Evolutionary conservation across 1,139 yeast species (phyloP).

Genomic region (Lizanozyma gosingica): DNA sequence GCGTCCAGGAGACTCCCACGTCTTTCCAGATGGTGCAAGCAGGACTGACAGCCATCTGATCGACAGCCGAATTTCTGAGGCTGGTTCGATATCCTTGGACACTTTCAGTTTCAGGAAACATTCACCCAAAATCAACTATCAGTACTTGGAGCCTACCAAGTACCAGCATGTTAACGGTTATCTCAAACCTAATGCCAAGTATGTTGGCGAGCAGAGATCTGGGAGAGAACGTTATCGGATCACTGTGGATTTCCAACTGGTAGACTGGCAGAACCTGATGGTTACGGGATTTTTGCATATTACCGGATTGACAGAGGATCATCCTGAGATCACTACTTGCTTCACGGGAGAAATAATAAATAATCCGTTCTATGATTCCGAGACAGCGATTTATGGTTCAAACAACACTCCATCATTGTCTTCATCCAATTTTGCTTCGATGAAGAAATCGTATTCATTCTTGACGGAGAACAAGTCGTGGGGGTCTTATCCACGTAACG

Average conservation of each 20-base stretch:
- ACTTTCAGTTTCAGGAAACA: neutral
- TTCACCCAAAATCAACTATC: neutral
- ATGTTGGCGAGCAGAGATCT: slow-evolving; percentile 68
- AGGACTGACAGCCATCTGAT: too few species aligned
- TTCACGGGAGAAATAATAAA: slow-evolving; percentile 84
- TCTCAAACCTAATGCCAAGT: slow-evolving; percentile 55
- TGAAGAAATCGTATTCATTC: slow-evolving; percentile 23
- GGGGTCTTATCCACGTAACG: slow-evolving; percentile 62
- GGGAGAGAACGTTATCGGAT: slow-evolving; percentile 61
- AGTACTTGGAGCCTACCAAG: neutral
- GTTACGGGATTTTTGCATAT: slow-evolving; percentile 76
- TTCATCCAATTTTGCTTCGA: slow-evolving; percentile 1
- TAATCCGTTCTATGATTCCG: slow-evolving; percentile 42
- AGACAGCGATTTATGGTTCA: slow-evolving; percentile 15
- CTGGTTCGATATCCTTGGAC: too few species aligned
- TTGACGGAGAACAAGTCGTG: slow-evolving; percentile 37
- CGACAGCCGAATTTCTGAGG: too few species aligned
- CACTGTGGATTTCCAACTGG: slow-evolving; percentile 60
- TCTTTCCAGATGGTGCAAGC: too few species aligned
- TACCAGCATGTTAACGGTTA: slow-evolving; percentile 11
- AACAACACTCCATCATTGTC: neutral
- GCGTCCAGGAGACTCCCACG: too few species aligned
- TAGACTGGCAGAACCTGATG: slow-evolving; percentile 52
- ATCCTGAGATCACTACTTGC: slow-evolving; percentile 76
- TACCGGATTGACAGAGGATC: slow-evolving; percentile 66